Evolutionary conservation across 2,329 filamentous ascomycete genomes (phyloP), one percentile per base, ranked within the genome.

Genomic region (Fusarium anthophilum): DNA sequence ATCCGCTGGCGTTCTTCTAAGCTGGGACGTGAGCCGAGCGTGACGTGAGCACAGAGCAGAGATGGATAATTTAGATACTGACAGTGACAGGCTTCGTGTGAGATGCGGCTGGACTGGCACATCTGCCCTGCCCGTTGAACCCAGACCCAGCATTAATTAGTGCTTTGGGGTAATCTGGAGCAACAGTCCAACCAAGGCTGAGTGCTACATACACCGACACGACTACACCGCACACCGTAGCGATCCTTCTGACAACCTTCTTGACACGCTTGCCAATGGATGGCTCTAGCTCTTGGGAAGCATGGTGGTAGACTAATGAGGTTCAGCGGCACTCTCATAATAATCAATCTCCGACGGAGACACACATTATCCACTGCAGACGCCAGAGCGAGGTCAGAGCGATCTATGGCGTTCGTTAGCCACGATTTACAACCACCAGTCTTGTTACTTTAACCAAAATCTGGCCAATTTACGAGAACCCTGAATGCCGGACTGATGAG

Each of bases 31-130:
- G 47, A 70, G 53, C 56, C 60, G 66, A 71, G 63, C 57, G 61
- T 71, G 71, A 73, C 72, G 66, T 75, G 67, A 59, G 72, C 60
- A 61, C 41, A 61, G 58, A 64, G 65, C 50, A 58, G 65, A 73
- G 50, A 66, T 63, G 50, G 47, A 32, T 35, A 63, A 68, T 54
- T 43, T 62, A 50, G 43, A 28, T 48, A 58, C 59, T 37, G 60
- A 28, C 47, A 64, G 39, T 69, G 66, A 47, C 35, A 60, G 43
- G 35, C 39, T 54, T 26, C 11, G 45, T 61, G 43, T 44, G 64
- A 69, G 72, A 65, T 74, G 66, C 63, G 63, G 58, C 59, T 61
- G 63, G 58, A 55, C 56, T 63, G 58, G 58, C 56, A 62, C 51
- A 72, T 65, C 44, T 57, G 45, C 51, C 65, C 41, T 64, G 51